A percentile compares a stretch with the other conserved stretches of the same genome.
Conservation (phyloP, 2,329 filamentous ascomycete genomes). For the Cladophialophora bantiana region DNA sequence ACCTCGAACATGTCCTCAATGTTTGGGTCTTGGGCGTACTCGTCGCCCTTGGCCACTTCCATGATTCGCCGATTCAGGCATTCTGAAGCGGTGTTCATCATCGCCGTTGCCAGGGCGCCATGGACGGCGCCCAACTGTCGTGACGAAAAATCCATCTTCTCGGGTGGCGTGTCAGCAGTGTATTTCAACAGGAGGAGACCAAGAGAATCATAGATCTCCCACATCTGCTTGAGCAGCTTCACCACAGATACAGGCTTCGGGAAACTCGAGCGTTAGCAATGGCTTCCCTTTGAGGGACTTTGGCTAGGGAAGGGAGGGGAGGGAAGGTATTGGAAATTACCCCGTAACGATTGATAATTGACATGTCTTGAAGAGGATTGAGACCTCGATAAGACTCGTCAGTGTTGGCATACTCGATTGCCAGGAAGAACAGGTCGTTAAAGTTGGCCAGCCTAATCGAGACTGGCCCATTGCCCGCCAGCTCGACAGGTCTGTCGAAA, state of each 20-base stretch:
- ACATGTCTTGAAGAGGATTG: background rate
- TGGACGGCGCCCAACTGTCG: background rate
- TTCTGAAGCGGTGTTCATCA: background rate
- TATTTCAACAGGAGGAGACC: background rate
- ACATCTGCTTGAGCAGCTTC: background rate
- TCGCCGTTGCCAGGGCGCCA: background rate
- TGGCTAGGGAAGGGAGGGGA: background rate
- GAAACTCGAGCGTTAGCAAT: background rate
- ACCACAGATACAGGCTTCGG: background rate
- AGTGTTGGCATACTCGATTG: background rate
- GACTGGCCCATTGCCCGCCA: background rate
- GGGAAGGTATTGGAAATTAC: background rate
- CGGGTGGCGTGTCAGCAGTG: background rate
- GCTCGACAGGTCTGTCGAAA: background rate
- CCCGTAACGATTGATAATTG: background rate
- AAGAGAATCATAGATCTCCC: background rate
- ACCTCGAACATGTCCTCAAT: background rate
- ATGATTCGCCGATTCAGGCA: background rate
- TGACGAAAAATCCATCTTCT: background rate
- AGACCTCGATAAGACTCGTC: background rate
- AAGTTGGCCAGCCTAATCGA: background rate
- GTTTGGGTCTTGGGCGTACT: background rate
- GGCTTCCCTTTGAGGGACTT: background rate
- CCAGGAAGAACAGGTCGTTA: background rate
- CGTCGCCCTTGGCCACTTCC: conserved; percentile 2